Base-by-base conservation (phyloP, 2,329 filamentous ascomycete species). In the Polytolypa hystricis region DNA sequence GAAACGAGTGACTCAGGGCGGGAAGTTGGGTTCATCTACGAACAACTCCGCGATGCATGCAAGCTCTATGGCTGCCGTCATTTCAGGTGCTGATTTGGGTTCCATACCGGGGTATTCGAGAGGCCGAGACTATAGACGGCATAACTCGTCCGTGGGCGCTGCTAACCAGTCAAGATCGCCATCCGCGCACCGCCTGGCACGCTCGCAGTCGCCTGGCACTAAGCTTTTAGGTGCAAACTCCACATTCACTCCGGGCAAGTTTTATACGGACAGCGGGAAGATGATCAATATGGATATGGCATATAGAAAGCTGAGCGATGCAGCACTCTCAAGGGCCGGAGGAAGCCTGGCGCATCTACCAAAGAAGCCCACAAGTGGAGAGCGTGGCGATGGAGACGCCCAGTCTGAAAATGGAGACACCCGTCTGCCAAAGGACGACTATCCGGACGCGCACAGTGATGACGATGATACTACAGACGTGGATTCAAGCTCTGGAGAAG, bases 301-400 rank as follows among this genome's bases (percentile, higher is more conserved):
- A 3, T 84, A 86, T 52, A 70, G 78, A 34, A 72, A 75, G 40
- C 62, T 86, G 12, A 84, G 81, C 1, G 79, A 87, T 52, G 79
- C 79, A 8, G 77, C 79, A 34, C 60, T 87, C 29, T 67, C 74
- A 3, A 70, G 69, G 19, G 77, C 78, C 4, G 70, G 74, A 12
- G 78, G 81, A 18, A 73, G 66, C 34, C 60, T 89, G 20, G 70
- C 79, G 5, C 65, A 68, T 34, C 62, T 84, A 15, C 70, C 77
- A n/a, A 79, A 78, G 50, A 48, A 32, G 48, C 60, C 67, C 26
- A 41, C 40, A 4, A 36, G 42, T 12, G 32, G 46, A 29, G 50
- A 54, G 29, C 45, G 47, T 14, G 56, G 52, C 25, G 51, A 47
- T 8, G 54, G 53, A 26, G 65, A 64, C 33, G 52, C 58, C 10